Percentiles rank a stretch among this genome's conserved stretches.
Conservation (phyloP, 2,329 filamentous ascomycete species). For the Aspergillus sp. region DNA sequence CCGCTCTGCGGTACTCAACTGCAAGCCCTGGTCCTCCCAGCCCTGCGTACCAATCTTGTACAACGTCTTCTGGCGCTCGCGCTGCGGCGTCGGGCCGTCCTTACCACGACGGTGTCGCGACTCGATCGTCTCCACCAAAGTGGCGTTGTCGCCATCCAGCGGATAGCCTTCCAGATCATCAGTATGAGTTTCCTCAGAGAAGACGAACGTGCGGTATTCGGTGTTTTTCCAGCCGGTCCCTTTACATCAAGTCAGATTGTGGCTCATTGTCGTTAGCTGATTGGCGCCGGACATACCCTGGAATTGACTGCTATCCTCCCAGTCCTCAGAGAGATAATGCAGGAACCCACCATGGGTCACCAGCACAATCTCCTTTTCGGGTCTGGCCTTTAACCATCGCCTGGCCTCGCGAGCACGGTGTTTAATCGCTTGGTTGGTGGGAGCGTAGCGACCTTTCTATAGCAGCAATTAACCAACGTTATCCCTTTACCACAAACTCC, state of each 20-base stretch:
- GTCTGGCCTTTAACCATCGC: slow-evolving; percentile 45
- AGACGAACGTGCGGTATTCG: slow-evolving; percentile 61
- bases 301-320: slow-evolving; percentile 50
- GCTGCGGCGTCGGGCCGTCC: slow-evolving; percentile 22
- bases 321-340: slow-evolving; percentile 80
- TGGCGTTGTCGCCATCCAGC: slow-evolving; percentile 34
- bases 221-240: slow-evolving; percentile 69
- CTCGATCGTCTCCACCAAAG: slow-evolving; percentile 34
- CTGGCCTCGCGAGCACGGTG: slow-evolving; percentile 55
- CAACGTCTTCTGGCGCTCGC: slow-evolving; percentile 31
- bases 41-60: slow-evolving; percentile 33
- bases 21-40: slow-evolving; percentile 38
- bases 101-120: slow-evolving; percentile 36
- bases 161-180: slow-evolving; percentile 37
- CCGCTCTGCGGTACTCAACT: slow-evolving; percentile 29
- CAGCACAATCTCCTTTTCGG: slow-evolving; percentile 61
- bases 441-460: slow-evolving; percentile 38
- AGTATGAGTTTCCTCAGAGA: slow-evolving; percentile 46
- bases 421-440: slow-evolving; percentile 46
- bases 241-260: slow-evolving; percentile 19
- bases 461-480: slow-evolving; percentile 1
- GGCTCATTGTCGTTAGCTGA: background rate
- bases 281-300: slow-evolving; percentile 28
- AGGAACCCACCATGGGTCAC: slow-evolving; percentile 78
- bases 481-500: background rate